Evolutionary conservation across 2,329 filamentous ascomycete species (phyloP).

Genomic region (Sclerotinia trifoliorum): DNA sequence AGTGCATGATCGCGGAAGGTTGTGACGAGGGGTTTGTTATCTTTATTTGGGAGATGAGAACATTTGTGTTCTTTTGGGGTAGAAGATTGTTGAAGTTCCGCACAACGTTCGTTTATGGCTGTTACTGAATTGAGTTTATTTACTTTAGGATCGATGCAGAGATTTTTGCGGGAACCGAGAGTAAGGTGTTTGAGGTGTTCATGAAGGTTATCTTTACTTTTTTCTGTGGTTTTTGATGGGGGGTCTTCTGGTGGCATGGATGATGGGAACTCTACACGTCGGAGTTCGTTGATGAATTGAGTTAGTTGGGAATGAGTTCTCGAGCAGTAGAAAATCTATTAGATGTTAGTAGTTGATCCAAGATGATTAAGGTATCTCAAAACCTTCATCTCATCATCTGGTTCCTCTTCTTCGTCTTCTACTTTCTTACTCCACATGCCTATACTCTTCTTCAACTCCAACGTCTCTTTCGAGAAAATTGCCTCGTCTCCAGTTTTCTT

Average conservation of each 20-base stretch:
- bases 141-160: constrained; percentile 85
- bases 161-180: constrained; percentile 67
- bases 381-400: constrained; percentile 56
- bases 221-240: constrained; percentile 32
- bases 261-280: constrained; percentile 61
- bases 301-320: constrained; percentile 71
- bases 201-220: constrained; percentile 33
- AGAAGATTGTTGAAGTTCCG: constrained; percentile 80
- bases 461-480: constrained; percentile 59
- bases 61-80: constrained; percentile 65
- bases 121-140: constrained; percentile 65
- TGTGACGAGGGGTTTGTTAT: constrained; percentile 68
- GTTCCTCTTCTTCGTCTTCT: constrained; percentile 49
- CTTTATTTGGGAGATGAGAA: constrained; percentile 72
- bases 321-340: constrained; percentile 66
- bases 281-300: constrained; percentile 67
- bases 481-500: constrained; percentile 38
- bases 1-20: constrained; percentile 83
- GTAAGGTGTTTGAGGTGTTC: constrained; percentile 66
- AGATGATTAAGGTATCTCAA: not conserved
- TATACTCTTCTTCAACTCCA: constrained; percentile 60
- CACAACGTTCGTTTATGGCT: constrained; percentile 89
- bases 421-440: constrained; percentile 40
- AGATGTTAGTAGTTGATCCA: constrained; percentile 20
- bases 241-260: constrained; percentile 47